Evolutionary conservation across 164 flowering plant genomes (phyloP).

Genomic region (Aristolochia fimbriata): DNA sequence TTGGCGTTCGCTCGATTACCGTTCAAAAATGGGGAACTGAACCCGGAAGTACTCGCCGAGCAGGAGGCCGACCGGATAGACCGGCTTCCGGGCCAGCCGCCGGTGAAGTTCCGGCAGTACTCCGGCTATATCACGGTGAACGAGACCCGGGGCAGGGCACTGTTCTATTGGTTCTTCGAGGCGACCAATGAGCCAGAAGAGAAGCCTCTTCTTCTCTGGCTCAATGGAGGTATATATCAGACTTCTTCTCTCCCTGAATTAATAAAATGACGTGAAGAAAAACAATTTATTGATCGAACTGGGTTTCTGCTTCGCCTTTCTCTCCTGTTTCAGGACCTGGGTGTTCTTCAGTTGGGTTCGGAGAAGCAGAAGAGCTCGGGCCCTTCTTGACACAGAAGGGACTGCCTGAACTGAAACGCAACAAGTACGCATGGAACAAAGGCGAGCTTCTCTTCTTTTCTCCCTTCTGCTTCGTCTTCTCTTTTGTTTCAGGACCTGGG

Average conservation of each 20-base stretch:
- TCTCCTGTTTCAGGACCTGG: slow-evolving; percentile 11
- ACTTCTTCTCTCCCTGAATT: no score
- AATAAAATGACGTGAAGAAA: no score
- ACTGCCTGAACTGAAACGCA: slow-evolving; percentile 7
- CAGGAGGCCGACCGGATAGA: slow-evolving; percentile 39
- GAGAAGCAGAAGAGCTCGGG: slow-evolving; percentile 18
- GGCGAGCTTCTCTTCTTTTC: neutral
- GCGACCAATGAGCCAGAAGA: slow-evolving; percentile 17
- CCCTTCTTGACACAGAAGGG: slow-evolving; percentile 13
- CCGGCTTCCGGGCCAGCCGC: slow-evolving; percentile 51
- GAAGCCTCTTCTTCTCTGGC: slow-evolving; percentile 55
- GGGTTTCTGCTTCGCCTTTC: neutral
- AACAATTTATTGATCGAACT: neutral
- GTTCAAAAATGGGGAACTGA: no score
- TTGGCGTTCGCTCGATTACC: no score
- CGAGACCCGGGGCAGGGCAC: slow-evolving; percentile 40
- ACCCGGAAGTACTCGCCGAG: neutral
- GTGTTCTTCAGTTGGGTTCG: slow-evolving; percentile 19
- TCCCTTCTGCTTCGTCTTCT: neutral
- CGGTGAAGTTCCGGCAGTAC: slow-evolving; percentile 41
- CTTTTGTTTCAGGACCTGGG: neutral
- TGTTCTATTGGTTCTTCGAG: slow-evolving; percentile 62
- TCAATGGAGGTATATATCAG: slow-evolving; percentile 6
- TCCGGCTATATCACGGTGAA: slow-evolving; percentile 51
- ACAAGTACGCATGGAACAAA: slow-evolving; percentile 12